Conservation (phyloP, 257 asterid species). For the Fraxinus anomala region DNA sequence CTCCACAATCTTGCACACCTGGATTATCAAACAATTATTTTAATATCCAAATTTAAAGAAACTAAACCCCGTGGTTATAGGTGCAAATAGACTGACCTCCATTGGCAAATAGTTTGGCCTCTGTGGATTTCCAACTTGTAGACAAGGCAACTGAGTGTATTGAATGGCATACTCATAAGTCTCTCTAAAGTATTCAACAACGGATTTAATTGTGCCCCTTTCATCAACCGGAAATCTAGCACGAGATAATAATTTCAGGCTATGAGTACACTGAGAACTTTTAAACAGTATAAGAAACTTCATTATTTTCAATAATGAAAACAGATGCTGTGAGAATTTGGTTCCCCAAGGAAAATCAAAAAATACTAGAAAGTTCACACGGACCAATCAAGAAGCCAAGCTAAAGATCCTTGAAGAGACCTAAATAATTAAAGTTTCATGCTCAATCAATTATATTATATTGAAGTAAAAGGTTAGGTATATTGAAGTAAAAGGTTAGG, state of each 20-base stretch:
- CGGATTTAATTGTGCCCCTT: constrained; percentile 81
- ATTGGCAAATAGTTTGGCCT: constrained; percentile 88
- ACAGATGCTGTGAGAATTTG: neutral
- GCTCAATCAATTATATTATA: neutral
- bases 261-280: neutral
- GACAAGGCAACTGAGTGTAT: constrained; percentile 81
- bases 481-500: neutral
- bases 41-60: neutral
- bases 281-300: neutral
- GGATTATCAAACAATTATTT: constrained; percentile 7
- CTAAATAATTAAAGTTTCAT: neutral
- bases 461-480: neutral
- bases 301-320: neutral
- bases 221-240: constrained; percentile 90
- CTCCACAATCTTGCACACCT: constrained; percentile 95
- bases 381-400: neutral
- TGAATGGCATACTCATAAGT: constrained; percentile 81
- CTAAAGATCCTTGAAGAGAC: neutral
- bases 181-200: constrained; percentile 80
- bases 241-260: constrained; percentile 20
- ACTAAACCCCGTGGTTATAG: neutral
- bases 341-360: neutral
- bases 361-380: neutral
- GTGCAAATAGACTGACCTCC: constrained; percentile 60
- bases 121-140: constrained; percentile 90